Percentiles rank a stretch among this genome's conserved stretches.
phyloP scores from a whole-genome alignment of 106 monocot species.

The Alisma plantagoaquatica region DNA sequence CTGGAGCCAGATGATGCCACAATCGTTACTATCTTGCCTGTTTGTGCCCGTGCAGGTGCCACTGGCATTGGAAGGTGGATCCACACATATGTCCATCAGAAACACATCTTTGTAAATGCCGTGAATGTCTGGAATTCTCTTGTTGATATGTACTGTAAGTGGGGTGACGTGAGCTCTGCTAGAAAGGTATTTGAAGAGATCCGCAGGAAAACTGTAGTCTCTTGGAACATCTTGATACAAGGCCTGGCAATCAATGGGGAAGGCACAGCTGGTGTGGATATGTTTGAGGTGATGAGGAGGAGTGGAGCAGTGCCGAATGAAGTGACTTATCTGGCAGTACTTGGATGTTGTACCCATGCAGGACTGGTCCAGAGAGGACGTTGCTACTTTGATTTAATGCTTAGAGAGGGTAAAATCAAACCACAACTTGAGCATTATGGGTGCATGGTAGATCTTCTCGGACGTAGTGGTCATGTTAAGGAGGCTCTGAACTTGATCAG shows the following conservation, averaged over 20 bases:
- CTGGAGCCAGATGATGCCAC: slow-evolving; percentile 25
- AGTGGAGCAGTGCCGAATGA: slow-evolving; percentile 10
- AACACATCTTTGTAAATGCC: slow-evolving; percentile 1
- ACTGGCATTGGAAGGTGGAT: slow-evolving; percentile 13
- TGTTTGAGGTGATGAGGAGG: slow-evolving; percentile 18
- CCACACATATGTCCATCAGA: slow-evolving; percentile 10
- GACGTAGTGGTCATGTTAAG: slow-evolving; percentile 18
- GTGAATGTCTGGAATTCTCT: slow-evolving; percentile 17
- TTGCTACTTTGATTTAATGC: slow-evolving; percentile 12
- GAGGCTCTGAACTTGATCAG: slow-evolving; percentile 24
- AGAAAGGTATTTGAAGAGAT: slow-evolving; percentile 5
- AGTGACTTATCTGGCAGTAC: slow-evolving; percentile 13
- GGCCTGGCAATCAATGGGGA: slow-evolving; percentile 19
- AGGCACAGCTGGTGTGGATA: slow-evolving; percentile 7
- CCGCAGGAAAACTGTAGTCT: slow-evolving; percentile 21
- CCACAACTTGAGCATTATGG: slow-evolving; percentile 23
- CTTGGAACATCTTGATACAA: slow-evolving; percentile 27
- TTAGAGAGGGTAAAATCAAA: slow-evolving; percentile 4
- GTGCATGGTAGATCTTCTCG: slow-evolving; percentile 38
- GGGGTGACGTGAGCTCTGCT: slow-evolving; percentile 18
- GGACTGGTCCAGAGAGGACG: slow-evolving; percentile 17
- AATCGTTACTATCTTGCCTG: slow-evolving; percentile 18
- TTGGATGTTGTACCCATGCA: slow-evolving; percentile 21
- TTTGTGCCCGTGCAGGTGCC: slow-evolving; percentile 11
- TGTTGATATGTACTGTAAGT: slow-evolving; percentile 29